Base-by-base conservation (phyloP, 176 grass and related monocot genomes). In the Avena eriantha region DNA sequence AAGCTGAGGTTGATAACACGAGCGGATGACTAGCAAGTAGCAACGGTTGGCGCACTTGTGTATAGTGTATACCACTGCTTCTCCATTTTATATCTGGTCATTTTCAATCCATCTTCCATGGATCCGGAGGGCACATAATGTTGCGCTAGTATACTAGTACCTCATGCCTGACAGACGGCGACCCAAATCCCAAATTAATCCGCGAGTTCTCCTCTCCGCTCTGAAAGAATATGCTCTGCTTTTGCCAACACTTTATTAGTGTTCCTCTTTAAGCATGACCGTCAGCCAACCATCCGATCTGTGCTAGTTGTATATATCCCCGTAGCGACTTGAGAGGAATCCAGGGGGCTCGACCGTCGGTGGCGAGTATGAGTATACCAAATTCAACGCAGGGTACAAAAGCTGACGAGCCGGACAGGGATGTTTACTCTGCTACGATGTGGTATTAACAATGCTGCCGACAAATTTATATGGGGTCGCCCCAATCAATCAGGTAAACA, bases 401-500 rank as follows among this genome's bases (percentile, higher is more conserved):
- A 76, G 48, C 56, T 48, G 78, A 80, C 59, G 78, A 48, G 78
- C 10, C 9, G 73, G 55, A 80, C 47, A 55, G 19, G 48, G 73
- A 85, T 85, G 53, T 45, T n/a, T 72, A 48, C 53, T 60, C 56
- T 86, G 18, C 76, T 71, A 4, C 36, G 67, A 80, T 49, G 58
- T 33, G 10, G 50, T 50, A 58, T 59, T 16, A 80, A 23, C 65
- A 71, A 22, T 59, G 13, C 33, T 71, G 66, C 76, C 66, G 23
- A 79, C 49, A 59, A 59, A 76, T 34, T 2, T 31, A 1, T 21
- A 55, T 63, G 57, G 61, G 5, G 31, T 41, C 70, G 18, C 55
- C n/a, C 33, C 58, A 24, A 12, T 77, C 26, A 77, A 23, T 77
- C 63, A 47, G 39, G 63, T 41, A 58, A 36, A 70, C 21, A 7